Evolutionary conservation across 2,329 filamentous ascomycete genomes (phyloP).

Genomic region (Claviceps lovelessii): DNA sequence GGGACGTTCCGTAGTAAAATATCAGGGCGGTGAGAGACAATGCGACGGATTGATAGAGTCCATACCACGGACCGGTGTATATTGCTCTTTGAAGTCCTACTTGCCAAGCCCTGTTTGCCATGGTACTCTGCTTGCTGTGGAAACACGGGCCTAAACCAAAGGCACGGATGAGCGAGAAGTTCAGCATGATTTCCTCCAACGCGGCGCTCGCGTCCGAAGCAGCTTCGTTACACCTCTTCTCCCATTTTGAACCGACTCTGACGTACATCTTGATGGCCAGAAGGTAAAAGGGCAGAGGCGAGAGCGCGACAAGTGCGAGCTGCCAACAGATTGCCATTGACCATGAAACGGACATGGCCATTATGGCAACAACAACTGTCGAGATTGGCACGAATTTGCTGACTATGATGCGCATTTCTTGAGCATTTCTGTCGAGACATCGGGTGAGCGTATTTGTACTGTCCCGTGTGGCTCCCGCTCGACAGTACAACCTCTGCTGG

Average conservation of each 20-base stretch:
- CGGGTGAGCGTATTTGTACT: constrained; percentile 49
- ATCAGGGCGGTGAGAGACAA: constrained; percentile 63
- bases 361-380: constrained; percentile 53
- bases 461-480: constrained; percentile 42
- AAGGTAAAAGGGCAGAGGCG: constrained; percentile 53
- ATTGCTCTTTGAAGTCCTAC: constrained; percentile 52
- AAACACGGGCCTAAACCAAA: constrained; percentile 65
- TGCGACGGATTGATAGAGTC: constrained; percentile 59
- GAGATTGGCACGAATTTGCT: constrained; percentile 62
- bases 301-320: constrained; percentile 61
- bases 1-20: constrained; percentile 65
- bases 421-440: constrained; percentile 64
- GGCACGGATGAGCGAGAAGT: constrained; percentile 64
- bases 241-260: constrained; percentile 54
- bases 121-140: constrained; percentile 41
- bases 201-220: constrained; percentile 40
- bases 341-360: constrained; percentile 58
- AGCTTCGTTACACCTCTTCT: constrained; percentile 49
- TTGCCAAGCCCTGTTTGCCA: constrained; percentile 36
- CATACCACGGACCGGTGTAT: constrained; percentile 58
- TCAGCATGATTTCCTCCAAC: constrained; percentile 61
- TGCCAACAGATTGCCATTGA: constrained; percentile 63
- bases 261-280: constrained; percentile 52
- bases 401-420: constrained; percentile 75
- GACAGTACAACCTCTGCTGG: constrained; percentile 71